phyloP scores from a whole-genome alignment of 306 rosid species.

The Dalbergia oliveri region DNA sequence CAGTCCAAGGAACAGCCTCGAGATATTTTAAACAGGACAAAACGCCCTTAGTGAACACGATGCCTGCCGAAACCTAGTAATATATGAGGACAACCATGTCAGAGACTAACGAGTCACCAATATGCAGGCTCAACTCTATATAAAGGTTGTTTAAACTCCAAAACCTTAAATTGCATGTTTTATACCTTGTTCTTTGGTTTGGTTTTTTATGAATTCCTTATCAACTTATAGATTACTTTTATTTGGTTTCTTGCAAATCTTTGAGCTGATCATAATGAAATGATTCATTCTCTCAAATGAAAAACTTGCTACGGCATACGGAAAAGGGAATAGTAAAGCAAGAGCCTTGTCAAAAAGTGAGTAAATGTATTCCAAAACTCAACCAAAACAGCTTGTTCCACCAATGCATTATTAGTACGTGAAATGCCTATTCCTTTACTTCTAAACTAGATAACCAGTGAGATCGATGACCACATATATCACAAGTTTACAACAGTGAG shows the following conservation, averaged over 20 bases:
- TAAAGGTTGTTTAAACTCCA: neutral
- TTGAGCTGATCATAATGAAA: neutral
- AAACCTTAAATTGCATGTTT: neutral
- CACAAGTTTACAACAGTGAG: neutral
- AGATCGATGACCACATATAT: neutral
- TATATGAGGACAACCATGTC: conserved; percentile 27
- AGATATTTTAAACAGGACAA: conserved; percentile 78
- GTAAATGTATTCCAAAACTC: too few species aligned
- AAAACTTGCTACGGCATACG: too few species aligned
- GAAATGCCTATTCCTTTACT: too few species aligned
- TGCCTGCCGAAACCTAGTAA: conserved; percentile 79
- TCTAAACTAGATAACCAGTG: neutral
- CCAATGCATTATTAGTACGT: too few species aligned
- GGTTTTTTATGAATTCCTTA: too few species aligned
- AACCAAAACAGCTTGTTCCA: too few species aligned
- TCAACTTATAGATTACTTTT: neutral
- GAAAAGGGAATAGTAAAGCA: neutral
- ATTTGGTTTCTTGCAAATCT: conserved; percentile 5
- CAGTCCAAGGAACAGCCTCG: conserved; percentile 96
- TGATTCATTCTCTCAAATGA: neutral
- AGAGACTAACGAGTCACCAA: conserved; percentile 37
- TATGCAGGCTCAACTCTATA: conserved; percentile 8
- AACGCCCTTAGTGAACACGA: conserved; percentile 80
- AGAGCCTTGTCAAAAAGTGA: too few species aligned
- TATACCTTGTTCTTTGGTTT: neutral